Percentiles rank a stretch among this genome's conserved stretches.
phyloP scores from a whole-genome alignment of 2,329 filamentous ascomycete species.

The Aspergillus sp. region DNA sequence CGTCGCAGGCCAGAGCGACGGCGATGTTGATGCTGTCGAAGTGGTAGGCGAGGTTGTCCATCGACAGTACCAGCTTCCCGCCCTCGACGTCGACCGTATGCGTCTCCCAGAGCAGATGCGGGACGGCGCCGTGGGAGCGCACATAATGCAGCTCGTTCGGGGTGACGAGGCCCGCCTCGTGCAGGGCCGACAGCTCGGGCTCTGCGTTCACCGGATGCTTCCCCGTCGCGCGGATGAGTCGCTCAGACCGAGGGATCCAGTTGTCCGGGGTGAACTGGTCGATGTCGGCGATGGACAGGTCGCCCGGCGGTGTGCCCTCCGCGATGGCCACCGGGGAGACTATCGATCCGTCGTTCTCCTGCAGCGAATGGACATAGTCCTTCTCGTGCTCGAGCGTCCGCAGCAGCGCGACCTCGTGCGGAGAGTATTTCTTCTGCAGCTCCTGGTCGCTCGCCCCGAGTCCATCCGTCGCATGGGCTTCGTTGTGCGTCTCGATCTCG shows the following conservation, averaged over 20 bases:
- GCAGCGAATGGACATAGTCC: slow-evolving; percentile 31
- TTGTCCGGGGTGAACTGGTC: slow-evolving; percentile 46
- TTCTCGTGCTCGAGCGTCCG: slow-evolving; percentile 39
- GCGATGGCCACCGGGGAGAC: slow-evolving; percentile 25
- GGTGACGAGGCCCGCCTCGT: slow-evolving; percentile 40
- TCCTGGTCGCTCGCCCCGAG: slow-evolving; percentile 23
- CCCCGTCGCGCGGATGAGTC: slow-evolving; percentile 42
- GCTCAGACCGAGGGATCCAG: slow-evolving; percentile 40
- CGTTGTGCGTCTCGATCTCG: slow-evolving; percentile 8
- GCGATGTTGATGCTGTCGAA: slow-evolving; percentile 41
- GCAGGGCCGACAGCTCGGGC: slow-evolving; percentile 32
- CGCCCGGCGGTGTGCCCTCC: slow-evolving; percentile 29
- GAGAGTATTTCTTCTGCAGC: slow-evolving; percentile 33
- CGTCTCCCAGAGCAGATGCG: slow-evolving; percentile 39
- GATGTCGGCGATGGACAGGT: slow-evolving; percentile 41
- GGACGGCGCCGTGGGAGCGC: slow-evolving; percentile 44
- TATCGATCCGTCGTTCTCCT: slow-evolving; percentile 35
- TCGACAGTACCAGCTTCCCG: slow-evolving; percentile 29
- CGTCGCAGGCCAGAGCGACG: slow-evolving; percentile 40
- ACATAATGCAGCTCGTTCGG: slow-evolving; percentile 44
- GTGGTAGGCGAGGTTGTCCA: slow-evolving; percentile 35
- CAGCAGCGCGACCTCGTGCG: slow-evolving; percentile 29
- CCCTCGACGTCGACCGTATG: slow-evolving; percentile 38
- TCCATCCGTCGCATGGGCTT: slow-evolving; percentile 8
- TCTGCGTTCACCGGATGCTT: slow-evolving; percentile 46